Base-by-base conservation (phyloP, 2,329 filamentous ascomycete genomes). In the Blastomyces gilchristii region DNA sequence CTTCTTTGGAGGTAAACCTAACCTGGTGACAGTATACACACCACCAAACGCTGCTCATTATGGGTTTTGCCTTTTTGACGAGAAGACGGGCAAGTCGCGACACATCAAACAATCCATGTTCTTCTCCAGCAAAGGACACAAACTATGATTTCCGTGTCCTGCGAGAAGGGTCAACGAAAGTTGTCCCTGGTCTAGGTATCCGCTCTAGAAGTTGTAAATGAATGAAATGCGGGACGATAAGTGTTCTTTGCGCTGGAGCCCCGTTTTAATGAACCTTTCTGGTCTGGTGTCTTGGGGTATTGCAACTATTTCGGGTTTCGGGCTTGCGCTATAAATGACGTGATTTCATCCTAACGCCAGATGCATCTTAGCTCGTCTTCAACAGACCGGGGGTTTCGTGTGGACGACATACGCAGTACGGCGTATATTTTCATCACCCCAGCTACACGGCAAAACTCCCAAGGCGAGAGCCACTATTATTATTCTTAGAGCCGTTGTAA, bases 31-130 rank as follows among this genome's bases (percentile, higher is more conserved):
- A 82, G 81, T 95, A 65, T 94, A 94, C 72, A 93, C 90, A 16
- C 92, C 92, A 45, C 92, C 92, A 2, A 95, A 96, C 70, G 91
- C 93, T 47, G 90, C 90, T 47, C 88, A 84, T 64, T 84, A 85
- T 65, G 92, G 92, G 31, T 96, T 90, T 75, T 83, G 90, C 70
- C 85, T 93, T 71, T 97, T 93, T 74, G 84, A 93, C 70, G 83
- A 87, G 67, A 81, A 81, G 68, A 95, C 90, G 3, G 89, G 92
- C 61, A 86, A 86, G 74, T 85, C 83, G 63, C 87, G 81, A 68
- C 88, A 91, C 73, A 82, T 91, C 57, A 81, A 82, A 64, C 87
- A 89, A 70, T 87, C 84, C 71, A 83, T 85, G 64, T 89, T 89
- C 77, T 91, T 85, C 75, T 92, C 89, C n/a, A 73, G 78, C 62